Conservation (phyloP, 805 yeast species). For the Kodamaea hsintzibuensis region DNA sequence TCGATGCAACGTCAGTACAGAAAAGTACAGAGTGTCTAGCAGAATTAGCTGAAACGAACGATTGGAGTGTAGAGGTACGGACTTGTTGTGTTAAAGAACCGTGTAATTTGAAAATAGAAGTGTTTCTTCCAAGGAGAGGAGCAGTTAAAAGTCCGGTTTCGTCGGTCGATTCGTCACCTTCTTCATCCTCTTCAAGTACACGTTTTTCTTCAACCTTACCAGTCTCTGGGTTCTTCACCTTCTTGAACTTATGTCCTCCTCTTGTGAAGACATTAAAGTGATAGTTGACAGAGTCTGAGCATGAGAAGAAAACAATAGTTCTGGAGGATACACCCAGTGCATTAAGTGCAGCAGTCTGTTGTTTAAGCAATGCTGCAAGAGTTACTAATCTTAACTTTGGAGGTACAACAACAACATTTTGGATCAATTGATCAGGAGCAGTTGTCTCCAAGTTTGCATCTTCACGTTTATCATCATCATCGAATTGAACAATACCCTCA, state of each 20-base stretch:
- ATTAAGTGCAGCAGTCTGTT: conserved; percentile 25
- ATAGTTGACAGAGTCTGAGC: conserved; percentile 96
- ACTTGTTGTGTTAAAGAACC: conserved; percentile 86
- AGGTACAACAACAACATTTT: conserved; percentile 81
- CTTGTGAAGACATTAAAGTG: conserved; percentile 76
- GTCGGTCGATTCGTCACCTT: conserved; percentile 22
- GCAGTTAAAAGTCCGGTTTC: conserved; percentile 50
- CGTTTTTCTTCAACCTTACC: conserved; percentile 17
- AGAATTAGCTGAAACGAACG: conserved; percentile 50
- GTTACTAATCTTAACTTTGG: conserved; percentile 89
- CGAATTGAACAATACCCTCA: conserved; percentile 30
- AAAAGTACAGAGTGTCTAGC: conserved; percentile 64
- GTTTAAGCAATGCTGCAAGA: conserved; percentile 63
- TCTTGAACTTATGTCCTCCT: conserved; percentile 46
- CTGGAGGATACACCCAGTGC: conserved; percentile 39
- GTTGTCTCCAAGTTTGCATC: conserved; percentile 18
- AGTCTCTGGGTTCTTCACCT: conserved; percentile 29
- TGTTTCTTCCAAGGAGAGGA: conserved; percentile 48
- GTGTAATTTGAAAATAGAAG: conserved; percentile 68
- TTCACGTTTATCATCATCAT: conserved; percentile 19
- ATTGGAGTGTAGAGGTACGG: conserved; percentile 73
- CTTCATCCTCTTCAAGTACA: conserved; percentile 17
- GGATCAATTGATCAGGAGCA: conserved; percentile 91
- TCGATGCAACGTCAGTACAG: conserved; percentile 97
- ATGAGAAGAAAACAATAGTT: conserved; percentile 84